A percentile compares a stretch with the other conserved stretches of the same genome.
These are phyloP conservation scores for Ilex asprella DNA, from an alignment of 257 asterid species.

Conservation along the genomic window DNA sequence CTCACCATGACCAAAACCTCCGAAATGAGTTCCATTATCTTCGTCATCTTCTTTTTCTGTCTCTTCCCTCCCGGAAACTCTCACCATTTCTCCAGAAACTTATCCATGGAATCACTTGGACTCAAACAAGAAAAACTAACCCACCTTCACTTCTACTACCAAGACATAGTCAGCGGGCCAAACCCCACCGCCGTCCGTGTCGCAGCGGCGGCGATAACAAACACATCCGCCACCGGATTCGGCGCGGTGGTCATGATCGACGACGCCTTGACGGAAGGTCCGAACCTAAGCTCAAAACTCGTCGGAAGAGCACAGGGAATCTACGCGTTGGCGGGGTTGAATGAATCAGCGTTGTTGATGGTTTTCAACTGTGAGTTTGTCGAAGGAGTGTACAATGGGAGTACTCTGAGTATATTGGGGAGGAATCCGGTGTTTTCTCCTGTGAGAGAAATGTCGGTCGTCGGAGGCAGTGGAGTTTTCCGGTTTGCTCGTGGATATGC, in stretches of 20 bases:
- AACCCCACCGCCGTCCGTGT: conserved; percentile 31
- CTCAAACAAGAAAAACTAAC: conserved; percentile 24
- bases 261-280: conserved; percentile 27
- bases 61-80: conserved; percentile 10
- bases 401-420: conserved; percentile 29
- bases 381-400: conserved; percentile 31
- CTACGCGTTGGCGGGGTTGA: conserved; percentile 17
- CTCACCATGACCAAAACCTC: conserved; percentile 9
- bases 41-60: conserved; percentile 9
- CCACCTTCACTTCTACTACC: conserved; percentile 37
- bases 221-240: conserved; percentile 16
- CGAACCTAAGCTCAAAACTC: conserved; percentile 13
- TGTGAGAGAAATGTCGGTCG: conserved; percentile 28
- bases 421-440: conserved; percentile 10
- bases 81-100: conserved; percentile 24
- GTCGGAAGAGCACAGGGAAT: conserved; percentile 37
- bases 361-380: conserved; percentile 21
- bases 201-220: conserved; percentile 21
- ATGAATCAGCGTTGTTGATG: conserved; percentile 16
- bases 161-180: conserved; percentile 24
- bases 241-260: conserved; percentile 25
- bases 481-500: conserved; percentile 29
- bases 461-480: conserved; percentile 31
- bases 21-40: conserved; percentile 1
- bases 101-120: conserved; percentile 19